A percentile compares a stretch with the other conserved stretches of the same genome.
phyloP scores from a whole-genome alignment of 345 rosid genomes.

The Limnanthes douglasii region DNA sequence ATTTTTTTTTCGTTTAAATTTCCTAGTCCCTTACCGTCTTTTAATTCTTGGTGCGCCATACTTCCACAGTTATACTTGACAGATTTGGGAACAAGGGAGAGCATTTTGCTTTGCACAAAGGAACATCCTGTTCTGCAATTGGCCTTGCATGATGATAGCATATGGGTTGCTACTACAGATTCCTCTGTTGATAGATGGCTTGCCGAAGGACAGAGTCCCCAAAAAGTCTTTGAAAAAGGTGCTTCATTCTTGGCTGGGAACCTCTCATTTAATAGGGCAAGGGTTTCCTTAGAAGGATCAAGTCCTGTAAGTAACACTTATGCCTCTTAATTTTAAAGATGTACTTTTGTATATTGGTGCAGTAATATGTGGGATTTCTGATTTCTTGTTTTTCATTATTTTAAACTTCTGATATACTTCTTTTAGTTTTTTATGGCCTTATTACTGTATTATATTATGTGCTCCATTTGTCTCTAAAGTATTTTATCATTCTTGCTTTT shows the following conservation, averaged over 20 bases:
- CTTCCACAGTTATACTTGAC: conserved; percentile 79
- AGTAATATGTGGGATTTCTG: too few relatives aligned
- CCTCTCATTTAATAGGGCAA: conserved; percentile 88
- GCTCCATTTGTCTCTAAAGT: too few relatives aligned
- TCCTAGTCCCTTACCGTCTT: too few relatives aligned
- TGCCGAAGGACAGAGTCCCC: conserved; percentile 79
- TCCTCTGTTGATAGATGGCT: conserved; percentile 91
- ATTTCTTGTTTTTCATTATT: too few relatives aligned
- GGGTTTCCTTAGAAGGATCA: conserved; percentile 92
- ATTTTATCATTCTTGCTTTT: too few relatives aligned
- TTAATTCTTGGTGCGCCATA: conserved; percentile 10
- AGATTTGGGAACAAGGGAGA: conserved; percentile 89
- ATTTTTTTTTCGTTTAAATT: too few relatives aligned
- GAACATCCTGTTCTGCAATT: conserved; percentile 82
- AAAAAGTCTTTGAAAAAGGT: conserved; percentile 69
- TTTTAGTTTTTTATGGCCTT: neutral
- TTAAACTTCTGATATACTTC: neutral
- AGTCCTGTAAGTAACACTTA: conserved; percentile 50
- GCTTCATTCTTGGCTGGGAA: conserved; percentile 98
- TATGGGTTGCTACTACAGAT: conserved; percentile 94
- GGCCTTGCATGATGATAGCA: conserved; percentile 82
- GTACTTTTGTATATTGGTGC: too few relatives aligned
- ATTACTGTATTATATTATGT: too few relatives aligned
- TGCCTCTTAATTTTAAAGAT: neutral
- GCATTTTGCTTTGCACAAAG: conserved; percentile 79